Conservation (phyloP, 2,329 filamentous ascomycete species). For the Botrytis fragariae region DNA sequence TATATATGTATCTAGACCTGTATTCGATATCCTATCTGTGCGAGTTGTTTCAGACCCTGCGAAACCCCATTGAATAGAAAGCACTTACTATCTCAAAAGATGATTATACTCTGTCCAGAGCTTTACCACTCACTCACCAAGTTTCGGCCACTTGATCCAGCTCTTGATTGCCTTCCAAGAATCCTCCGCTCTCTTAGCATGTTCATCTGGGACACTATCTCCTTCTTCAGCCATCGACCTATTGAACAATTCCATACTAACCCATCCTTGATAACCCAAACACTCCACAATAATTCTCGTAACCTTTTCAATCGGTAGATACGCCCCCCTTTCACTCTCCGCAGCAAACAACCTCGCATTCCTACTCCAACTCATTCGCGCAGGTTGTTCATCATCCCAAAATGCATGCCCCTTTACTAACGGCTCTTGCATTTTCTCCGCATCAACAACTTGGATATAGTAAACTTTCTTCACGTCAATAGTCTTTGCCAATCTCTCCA, state of each 20-base stretch:
- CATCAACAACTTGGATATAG: constrained; percentile 74
- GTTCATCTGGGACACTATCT: constrained; percentile 46
- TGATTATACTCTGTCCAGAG: background rate
- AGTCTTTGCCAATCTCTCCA: constrained; percentile 24
- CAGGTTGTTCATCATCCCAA: constrained; percentile 55
- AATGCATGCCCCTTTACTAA: constrained; percentile 55
- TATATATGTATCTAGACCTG: background rate
- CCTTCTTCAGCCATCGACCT: constrained; percentile 48
- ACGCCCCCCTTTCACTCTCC: constrained; percentile 51
- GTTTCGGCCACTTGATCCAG: constrained; percentile 23
- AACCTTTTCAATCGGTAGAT: constrained; percentile 54
- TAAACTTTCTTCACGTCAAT: constrained; percentile 66
- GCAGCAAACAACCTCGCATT: constrained; percentile 71
- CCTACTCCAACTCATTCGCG: constrained; percentile 73
- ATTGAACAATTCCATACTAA: constrained; percentile 60
- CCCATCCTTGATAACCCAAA: constrained; percentile 56
- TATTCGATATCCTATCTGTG: background rate
- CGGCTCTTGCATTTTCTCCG: constrained; percentile 58
- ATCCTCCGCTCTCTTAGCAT: constrained; percentile 50
- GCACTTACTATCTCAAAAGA: background rate
- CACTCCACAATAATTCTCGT: constrained; percentile 48
- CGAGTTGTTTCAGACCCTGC: background rate
- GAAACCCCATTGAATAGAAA: background rate
- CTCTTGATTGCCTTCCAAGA: constrained; percentile 44
- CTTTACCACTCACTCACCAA: background rate